phyloP scores from a whole-genome alignment of 129 eudicot species.

The Centaurea solstitialis region DNA sequence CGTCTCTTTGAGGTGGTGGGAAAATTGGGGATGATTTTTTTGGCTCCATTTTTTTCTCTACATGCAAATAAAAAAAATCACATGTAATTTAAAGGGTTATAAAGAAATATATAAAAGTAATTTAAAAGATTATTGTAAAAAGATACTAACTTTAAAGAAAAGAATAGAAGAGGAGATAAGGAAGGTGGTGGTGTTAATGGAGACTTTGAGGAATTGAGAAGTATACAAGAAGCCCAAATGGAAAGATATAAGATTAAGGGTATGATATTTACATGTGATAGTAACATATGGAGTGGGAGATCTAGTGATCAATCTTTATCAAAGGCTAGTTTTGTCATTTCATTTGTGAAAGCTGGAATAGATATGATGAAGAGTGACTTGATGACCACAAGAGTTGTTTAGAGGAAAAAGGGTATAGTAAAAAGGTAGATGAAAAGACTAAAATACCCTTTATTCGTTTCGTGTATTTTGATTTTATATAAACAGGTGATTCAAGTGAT shows the following conservation, averaged over 20 bases:
- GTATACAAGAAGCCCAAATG: slow-evolving; percentile 17
- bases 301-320: slow-evolving; percentile 2
- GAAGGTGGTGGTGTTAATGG: slow-evolving; percentile 17
- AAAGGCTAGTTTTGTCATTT: slow-evolving; percentile 21
- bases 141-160: not conserved
- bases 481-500: not conserved
- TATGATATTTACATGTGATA: slow-evolving; percentile 23
- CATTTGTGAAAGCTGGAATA: not conserved
- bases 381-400: slow-evolving; percentile 21
- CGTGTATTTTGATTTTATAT: too few species aligned
- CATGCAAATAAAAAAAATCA: slow-evolving; percentile 20
- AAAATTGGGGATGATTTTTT: slow-evolving; percentile 30
- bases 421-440: not conserved
- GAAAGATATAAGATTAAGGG: slow-evolving; percentile 20
- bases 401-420: not conserved
- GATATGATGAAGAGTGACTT: slow-evolving; percentile 20
- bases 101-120: not conserved
- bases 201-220: slow-evolving; percentile 19
- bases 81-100: not conserved
- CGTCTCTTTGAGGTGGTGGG: slow-evolving; percentile 61
- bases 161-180: slow-evolving; percentile 20
- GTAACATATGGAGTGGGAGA: slow-evolving; percentile 15
- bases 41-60: slow-evolving; percentile 50
- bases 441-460: not conserved
- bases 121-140: not conserved